These are phyloP conservation scores for Cryptococcus sp. DNA, from an alignment of 1,284 basidiomycete species.

Conservation along the genomic window DNA sequence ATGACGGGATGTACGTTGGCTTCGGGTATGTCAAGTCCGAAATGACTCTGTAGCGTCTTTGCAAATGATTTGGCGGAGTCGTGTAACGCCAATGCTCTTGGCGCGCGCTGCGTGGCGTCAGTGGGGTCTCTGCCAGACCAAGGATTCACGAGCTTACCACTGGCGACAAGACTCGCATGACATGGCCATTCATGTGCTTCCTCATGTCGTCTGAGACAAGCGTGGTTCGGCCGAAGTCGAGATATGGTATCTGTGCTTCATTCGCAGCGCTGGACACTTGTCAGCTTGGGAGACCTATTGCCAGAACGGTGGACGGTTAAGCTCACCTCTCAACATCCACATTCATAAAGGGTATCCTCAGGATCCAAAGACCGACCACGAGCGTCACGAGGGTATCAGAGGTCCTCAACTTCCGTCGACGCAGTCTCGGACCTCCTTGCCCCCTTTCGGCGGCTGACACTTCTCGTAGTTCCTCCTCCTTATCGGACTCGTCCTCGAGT, in stretches of 20 bases:
- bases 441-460: background rate
- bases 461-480: constrained; percentile 27
- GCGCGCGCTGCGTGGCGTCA: constrained; percentile 20
- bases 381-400: constrained; percentile 54
- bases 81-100: constrained; percentile 26
- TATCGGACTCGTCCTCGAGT: constrained; percentile 17
- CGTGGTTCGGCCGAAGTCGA: constrained; percentile 65
- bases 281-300: background rate
- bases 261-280: constrained; percentile 55
- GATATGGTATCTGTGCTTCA: constrained; percentile 73
- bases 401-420: constrained; percentile 22
- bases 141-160: constrained; percentile 57
- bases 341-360: constrained; percentile 73
- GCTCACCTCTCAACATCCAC: constrained; percentile 71
- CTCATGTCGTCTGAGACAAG: constrained; percentile 67
- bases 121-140: background rate
- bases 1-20: constrained; percentile 75
- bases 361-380: constrained; percentile 71
- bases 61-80: constrained; percentile 25
- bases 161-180: constrained; percentile 66
- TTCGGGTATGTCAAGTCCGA: constrained; percentile 71
- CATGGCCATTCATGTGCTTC: constrained; percentile 69
- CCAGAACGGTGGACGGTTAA: constrained; percentile 1
- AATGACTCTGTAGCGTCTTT: constrained; percentile 44
- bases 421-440: constrained; percentile 13